Evolutionary conservation across 495 filamentous ascomycete genomes (phyloP).

Genomic region (Patellaria atrata): DNA sequence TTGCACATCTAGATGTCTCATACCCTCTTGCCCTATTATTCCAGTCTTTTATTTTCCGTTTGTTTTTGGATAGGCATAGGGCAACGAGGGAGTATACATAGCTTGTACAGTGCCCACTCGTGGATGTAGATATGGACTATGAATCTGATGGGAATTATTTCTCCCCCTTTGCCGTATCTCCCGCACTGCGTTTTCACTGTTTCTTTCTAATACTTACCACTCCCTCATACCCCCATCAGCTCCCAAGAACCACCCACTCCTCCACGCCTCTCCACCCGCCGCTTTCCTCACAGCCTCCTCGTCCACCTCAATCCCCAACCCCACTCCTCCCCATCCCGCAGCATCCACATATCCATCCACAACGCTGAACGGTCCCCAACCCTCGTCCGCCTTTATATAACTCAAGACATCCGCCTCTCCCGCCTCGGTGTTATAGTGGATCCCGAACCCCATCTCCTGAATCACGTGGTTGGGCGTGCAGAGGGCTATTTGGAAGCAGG

Average conservation of each 20-base stretch:
- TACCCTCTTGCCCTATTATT: no score
- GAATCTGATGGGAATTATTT: no score
- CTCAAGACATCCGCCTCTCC: conserved; percentile 51
- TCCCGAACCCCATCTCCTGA: conserved; percentile 68
- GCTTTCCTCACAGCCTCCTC: conserved; percentile 49
- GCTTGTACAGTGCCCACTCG: no score
- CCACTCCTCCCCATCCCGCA: conserved; percentile 42
- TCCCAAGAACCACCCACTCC: conserved; percentile 48
- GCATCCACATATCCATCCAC: conserved; percentile 55
- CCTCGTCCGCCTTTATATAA: conserved; percentile 48
- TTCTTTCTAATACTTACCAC: conserved; percentile 49
- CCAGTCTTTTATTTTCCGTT: no score
- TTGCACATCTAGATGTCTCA: no score
- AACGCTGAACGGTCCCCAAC: conserved; percentile 53
- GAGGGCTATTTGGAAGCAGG: conserved; percentile 54
- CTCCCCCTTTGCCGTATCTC: no score
- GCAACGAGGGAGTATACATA: no score
- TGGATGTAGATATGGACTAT: no score
- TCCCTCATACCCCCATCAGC: conserved; percentile 59
- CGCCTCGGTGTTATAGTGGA: conserved; percentile 68
- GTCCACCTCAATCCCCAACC: conserved; percentile 63
- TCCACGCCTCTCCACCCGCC: conserved; percentile 39
- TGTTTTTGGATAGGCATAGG: no score
- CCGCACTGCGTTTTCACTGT: no score
- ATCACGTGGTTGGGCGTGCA: conserved; percentile 57